Conservation (phyloP, 2,329 filamentous ascomycete species). For the Alternaria solani region DNA sequence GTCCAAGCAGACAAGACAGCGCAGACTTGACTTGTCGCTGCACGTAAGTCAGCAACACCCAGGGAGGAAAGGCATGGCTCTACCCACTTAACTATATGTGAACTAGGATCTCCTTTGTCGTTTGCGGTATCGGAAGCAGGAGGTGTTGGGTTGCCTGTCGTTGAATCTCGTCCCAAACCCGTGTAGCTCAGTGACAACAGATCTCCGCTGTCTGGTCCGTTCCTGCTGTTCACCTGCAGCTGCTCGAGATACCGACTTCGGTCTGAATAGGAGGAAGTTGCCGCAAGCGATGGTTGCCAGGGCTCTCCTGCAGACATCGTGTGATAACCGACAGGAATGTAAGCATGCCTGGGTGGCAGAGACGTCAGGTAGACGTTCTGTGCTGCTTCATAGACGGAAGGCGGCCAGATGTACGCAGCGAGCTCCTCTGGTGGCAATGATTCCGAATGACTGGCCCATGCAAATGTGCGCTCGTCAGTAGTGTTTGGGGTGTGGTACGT, state of each 20-base stretch:
- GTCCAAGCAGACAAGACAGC: neutral
- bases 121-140: neutral
- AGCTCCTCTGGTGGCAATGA: neutral
- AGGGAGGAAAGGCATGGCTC: neutral
- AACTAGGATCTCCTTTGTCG: fast-evolving
- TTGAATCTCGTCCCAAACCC: no score
- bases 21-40: neutral
- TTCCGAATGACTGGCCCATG: neutral
- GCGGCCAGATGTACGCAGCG: neutral
- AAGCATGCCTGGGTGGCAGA: neutral
- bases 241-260: neutral
- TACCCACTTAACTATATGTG: neutral
- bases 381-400: neutral
- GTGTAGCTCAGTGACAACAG: neutral
- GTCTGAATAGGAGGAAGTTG: no score
- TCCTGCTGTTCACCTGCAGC: neutral
- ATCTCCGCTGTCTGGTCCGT: neutral
- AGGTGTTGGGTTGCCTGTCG: neutral
- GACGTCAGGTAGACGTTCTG: neutral
- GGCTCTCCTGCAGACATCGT: neutral
- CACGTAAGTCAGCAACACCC: neutral
- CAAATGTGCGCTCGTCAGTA: neutral
- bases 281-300: neutral
- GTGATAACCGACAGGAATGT: neutral
- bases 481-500: neutral